Percentiles rank a stretch among this genome's conserved stretches.
These are phyloP conservation scores for Chenopodium formosanum DNA, from an alignment of 148 eudicot genomes.

Conservation along the genomic window DNA sequence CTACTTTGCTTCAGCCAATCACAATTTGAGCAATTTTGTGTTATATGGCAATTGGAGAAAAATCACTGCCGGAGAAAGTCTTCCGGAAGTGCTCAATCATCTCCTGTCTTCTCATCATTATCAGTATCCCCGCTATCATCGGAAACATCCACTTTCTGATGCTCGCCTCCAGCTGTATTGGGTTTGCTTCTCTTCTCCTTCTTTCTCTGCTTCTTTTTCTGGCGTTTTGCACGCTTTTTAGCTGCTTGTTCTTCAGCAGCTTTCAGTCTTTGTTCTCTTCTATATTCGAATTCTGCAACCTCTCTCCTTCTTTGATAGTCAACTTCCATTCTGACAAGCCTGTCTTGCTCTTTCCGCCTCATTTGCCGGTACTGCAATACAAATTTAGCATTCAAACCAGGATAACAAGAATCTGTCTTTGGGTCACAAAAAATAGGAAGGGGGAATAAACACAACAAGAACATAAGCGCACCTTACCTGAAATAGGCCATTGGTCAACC, in stretches of 20 bases:
- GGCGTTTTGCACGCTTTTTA: slow-evolving; percentile 89
- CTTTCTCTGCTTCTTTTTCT: slow-evolving; percentile 74
- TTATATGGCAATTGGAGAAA: neutral
- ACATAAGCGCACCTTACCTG: neutral
- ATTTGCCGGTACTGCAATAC: slow-evolving; percentile 87
- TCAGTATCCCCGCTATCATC: slow-evolving; percentile 51
- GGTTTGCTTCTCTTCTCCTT: slow-evolving; percentile 56
- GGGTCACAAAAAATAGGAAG: neutral
- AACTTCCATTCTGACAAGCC: slow-evolving; percentile 83
- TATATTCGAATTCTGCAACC: slow-evolving; percentile 61
- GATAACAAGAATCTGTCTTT: neutral
- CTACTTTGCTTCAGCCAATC: neutral
- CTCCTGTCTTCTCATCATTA: slow-evolving; percentile 33
- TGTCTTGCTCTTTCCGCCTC: slow-evolving; percentile 94
- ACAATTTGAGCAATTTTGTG: neutral
- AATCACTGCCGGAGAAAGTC: neutral
- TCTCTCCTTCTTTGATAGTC: slow-evolving; percentile 82
- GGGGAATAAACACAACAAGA: no score
- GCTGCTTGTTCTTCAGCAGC: slow-evolving; percentile 90
- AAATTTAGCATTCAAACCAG: slow-evolving; percentile 11
- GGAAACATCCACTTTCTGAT: slow-evolving; percentile 43
- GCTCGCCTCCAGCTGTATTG: slow-evolving; percentile 38
- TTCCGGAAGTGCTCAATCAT: neutral
- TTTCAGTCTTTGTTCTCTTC: slow-evolving; percentile 80
- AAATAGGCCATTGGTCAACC: neutral